These are phyloP conservation scores for Penicillium sp. DNA, from an alignment of 2,329 filamentous ascomycete species.

Conservation along the genomic window DNA sequence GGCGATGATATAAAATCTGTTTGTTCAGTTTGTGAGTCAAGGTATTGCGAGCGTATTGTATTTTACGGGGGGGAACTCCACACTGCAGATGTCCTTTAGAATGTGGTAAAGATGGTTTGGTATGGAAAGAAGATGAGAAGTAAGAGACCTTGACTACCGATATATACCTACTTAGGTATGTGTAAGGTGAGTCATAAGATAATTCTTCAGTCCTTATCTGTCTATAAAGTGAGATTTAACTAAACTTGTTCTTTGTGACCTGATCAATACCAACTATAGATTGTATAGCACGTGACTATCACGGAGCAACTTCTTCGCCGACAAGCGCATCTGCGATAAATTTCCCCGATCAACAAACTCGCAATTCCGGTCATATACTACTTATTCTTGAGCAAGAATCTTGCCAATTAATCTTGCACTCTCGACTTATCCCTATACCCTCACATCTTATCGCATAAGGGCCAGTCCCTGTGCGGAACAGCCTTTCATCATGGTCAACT, in stretches of 20 bases:
- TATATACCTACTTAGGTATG: neutral
- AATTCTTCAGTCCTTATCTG: too few relatives aligned
- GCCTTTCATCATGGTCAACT: slow-evolving; percentile 45
- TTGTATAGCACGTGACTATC: slow-evolving; percentile 23
- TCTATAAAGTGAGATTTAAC: neutral
- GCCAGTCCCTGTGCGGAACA: slow-evolving; percentile 21
- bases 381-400: neutral
- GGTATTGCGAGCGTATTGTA: slow-evolving; percentile 7
- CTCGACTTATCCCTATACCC: neutral
- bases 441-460: slow-evolving; percentile 10
- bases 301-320: slow-evolving; percentile 26
- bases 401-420: neutral
- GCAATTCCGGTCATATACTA: slow-evolving; percentile 5
- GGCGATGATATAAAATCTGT: slow-evolving; percentile 25
- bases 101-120: neutral
- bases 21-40: slow-evolving; percentile 13
- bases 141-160: neutral
- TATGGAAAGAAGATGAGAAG: neutral
- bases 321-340: slow-evolving; percentile 24
- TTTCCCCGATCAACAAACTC: slow-evolving; percentile 23
- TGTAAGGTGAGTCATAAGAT: too few relatives aligned
- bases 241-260: neutral
- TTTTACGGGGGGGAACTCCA: slow-evolving; percentile 3
- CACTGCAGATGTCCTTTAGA: neutral
- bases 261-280: neutral